These are phyloP conservation scores for Vigna angularis DNA, from an alignment of 306 rosid genomes.

Conservation along the genomic window DNA sequence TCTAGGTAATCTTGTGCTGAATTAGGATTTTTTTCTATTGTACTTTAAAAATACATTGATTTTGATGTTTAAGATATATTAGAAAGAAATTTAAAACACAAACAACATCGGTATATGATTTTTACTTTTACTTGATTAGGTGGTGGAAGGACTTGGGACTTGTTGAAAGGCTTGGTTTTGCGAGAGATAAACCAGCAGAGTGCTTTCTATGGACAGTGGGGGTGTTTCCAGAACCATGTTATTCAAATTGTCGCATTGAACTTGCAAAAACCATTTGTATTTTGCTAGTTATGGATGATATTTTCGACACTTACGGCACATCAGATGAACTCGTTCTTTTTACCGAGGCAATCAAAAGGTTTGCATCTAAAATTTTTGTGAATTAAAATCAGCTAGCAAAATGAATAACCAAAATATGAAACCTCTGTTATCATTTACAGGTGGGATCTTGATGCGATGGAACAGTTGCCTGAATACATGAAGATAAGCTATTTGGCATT, in stretches of 20 bases:
- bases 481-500: constrained; percentile 59
- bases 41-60: too few relatives aligned
- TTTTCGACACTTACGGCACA: constrained; percentile 53
- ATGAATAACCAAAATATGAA: not conserved
- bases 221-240: constrained; percentile 47
- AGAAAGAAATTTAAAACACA: too few relatives aligned
- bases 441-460: constrained; percentile 62
- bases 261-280: constrained; percentile 52
- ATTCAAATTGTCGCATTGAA: constrained; percentile 52
- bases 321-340: constrained; percentile 59
- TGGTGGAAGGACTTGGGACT: constrained; percentile 60
- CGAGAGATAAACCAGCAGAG: constrained; percentile 56
- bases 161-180: constrained; percentile 53
- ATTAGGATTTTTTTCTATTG: too few relatives aligned
- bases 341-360: constrained; percentile 56
- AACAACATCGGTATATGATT: too few relatives aligned
- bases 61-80: too few relatives aligned
- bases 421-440: constrained; percentile 26
- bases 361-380: not conserved
- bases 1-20: constrained; percentile 39
- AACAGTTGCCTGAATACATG: constrained; percentile 52
- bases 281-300: constrained; percentile 54
- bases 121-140: constrained; percentile 40
- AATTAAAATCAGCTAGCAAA: not conserved
- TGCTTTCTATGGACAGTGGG: constrained; percentile 63